Evolutionary conservation across 1,284 basidiomycete species (phyloP).

Genomic region (Cutaneotrichosporon arboriforme): DNA sequence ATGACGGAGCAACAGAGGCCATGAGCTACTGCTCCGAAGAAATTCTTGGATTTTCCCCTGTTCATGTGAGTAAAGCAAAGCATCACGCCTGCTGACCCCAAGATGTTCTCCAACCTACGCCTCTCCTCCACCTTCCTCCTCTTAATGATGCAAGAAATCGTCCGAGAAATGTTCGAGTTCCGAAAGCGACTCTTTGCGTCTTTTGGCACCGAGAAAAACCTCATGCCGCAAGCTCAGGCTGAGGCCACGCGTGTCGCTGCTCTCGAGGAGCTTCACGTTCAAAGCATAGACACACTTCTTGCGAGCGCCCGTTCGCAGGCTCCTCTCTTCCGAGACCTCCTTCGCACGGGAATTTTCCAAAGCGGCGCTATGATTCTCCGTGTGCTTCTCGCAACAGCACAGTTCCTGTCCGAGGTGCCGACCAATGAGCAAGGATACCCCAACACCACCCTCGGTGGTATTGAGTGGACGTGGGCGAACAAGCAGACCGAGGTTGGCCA

Average conservation of each 20-base stretch:
- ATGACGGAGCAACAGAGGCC: constrained; percentile 5
- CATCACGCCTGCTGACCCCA: background rate
- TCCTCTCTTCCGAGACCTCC: background rate
- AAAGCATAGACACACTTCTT: constrained; percentile 30
- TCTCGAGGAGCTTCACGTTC: constrained; percentile 23
- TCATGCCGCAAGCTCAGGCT: background rate
- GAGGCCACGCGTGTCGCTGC: constrained; percentile 13
- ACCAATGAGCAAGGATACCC: constrained; percentile 41
- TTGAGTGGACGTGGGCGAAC: constrained; percentile 36
- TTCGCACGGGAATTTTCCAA: background rate
- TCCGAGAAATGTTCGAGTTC: constrained; percentile 28
- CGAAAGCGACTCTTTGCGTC: constrained; percentile 20
- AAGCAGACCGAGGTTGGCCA: constrained; percentile 28
- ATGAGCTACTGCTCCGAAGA: constrained; percentile 14
- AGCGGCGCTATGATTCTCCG: constrained; percentile 24
- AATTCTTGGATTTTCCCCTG: constrained; percentile 31
- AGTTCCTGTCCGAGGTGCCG: constrained; percentile 32
- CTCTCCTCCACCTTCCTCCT: constrained; percentile 21
- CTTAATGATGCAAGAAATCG: constrained; percentile 26
- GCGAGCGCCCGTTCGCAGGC: constrained; percentile 14
- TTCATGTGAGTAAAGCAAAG: constrained; percentile 25
- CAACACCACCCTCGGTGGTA: constrained; percentile 29
- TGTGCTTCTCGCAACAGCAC: constrained; percentile 22
- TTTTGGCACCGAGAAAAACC: constrained; percentile 13
- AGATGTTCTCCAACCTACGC: constrained; percentile 19